Evolutionary conservation across 2,329 filamentous ascomycete species (phyloP).

Genomic region (Aureobasidium sp.): DNA sequence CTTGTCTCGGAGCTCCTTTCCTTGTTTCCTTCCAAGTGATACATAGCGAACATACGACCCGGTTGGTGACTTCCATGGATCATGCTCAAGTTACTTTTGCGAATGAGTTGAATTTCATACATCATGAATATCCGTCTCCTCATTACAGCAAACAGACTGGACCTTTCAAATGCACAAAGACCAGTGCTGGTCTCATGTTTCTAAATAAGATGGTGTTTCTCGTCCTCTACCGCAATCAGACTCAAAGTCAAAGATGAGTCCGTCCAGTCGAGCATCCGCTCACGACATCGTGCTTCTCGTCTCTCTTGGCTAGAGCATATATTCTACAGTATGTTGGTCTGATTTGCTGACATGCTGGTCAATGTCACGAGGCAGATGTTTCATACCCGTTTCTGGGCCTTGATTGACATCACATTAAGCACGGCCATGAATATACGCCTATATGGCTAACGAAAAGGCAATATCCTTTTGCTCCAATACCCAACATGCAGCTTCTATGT

Average conservation of each 20-base stretch:
- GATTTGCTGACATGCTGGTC: not conserved
- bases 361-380: not conserved
- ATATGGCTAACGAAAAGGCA: not conserved
- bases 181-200: too few relatives aligned
- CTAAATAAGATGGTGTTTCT: too few relatives aligned
- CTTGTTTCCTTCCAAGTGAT: too few relatives aligned
- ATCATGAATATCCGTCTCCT: not conserved
- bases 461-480: not conserved
- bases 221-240: not conserved
- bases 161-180: not conserved
- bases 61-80: not conserved
- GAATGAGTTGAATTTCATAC: not conserved
- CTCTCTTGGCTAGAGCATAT: not conserved
- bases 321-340: not conserved
- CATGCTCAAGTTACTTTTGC: not conserved
- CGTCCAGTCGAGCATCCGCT: not conserved
- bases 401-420: not conserved
- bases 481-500: not conserved
- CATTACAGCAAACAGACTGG: not conserved
- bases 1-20: not conserved
- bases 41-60: too few relatives aligned
- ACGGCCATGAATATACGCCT: not conserved
- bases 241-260: not conserved
- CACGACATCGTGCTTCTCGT: not conserved
- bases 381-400: not conserved